Evolutionary conservation across 768 basidiomycete species (phyloP), one percentile per base, ranked within the genome.

Genomic region (Boletus vinaceobasis): DNA sequence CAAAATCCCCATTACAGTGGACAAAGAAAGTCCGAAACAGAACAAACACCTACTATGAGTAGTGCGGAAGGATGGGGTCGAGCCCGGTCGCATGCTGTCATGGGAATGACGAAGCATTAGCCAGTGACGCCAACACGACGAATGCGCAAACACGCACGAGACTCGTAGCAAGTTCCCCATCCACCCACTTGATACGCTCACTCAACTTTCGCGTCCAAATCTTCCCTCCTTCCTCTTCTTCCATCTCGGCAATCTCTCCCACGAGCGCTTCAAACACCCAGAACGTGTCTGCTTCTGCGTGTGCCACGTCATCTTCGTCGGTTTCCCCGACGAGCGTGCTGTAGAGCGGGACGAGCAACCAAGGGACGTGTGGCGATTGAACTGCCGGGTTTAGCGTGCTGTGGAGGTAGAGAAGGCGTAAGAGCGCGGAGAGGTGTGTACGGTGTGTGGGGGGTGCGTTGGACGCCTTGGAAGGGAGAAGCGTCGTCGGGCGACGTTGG

Each of bases 281-380:
- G 66, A 92, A 92, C 0, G 85, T 79, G 62, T 92, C 90, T 2
- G 90, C 89, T 67, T 92, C 90, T 5, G 78, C 79, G 65, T 90
- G 87, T 0, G 79, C 76, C 10, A 80, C 66, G 40, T 88, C 85
- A 50, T 81, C 78, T 0, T 77, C 69, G 17, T 87, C 79, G 1
- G 83, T 74, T 62, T 90, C 88, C 63, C 82, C 79, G 17, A 74
- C 69, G 46, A 90, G 71, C 0, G 80, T 81, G 8, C 78, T 77
- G 66, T 89, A 90, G 23, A 91, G 64, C 0, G 87, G 86, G 15
- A 90, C 76, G 11, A 91, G 76, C 10, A 90, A 67, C 32, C 88
- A 85, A 2, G 87, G 82, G 43, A 86, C 77, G 55, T 88, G 80
- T 9, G 83, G 84, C 0, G 87, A 86, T 35, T 81, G 73, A 56